Evolutionary conservation across 306 rosid genomes (phyloP).

Genomic region (Adenanthera pavonina): DNA sequence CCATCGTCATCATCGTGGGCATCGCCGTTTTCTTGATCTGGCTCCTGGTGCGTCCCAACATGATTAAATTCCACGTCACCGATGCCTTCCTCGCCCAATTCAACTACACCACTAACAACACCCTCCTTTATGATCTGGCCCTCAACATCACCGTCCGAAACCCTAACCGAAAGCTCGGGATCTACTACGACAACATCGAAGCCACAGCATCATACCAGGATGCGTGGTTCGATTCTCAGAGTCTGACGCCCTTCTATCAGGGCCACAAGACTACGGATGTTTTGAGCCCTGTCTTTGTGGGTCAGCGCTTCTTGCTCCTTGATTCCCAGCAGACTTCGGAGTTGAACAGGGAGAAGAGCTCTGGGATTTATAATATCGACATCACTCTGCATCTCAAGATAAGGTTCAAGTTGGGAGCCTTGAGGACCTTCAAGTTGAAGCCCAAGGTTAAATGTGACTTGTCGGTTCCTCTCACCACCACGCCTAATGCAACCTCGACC

Average conservation of each 20-base stretch:
- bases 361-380: conserved; percentile 53
- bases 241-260: conserved; percentile 53
- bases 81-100: conserved; percentile 48
- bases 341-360: conserved; percentile 42
- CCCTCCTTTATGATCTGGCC: conserved; percentile 40
- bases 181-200: conserved; percentile 72
- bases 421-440: conserved; percentile 58
- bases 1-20: conserved; percentile 38
- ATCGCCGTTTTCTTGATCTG: conserved; percentile 46
- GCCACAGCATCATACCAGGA: conserved; percentile 56
- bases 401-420: conserved; percentile 56
- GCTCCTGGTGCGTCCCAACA: conserved; percentile 56
- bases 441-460: conserved; percentile 67
- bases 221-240: conserved; percentile 36
- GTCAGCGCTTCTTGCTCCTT: conserved; percentile 43
- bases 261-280: conserved; percentile 67
- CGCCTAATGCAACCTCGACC: conserved; percentile 26
- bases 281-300: conserved; percentile 48
- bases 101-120: conserved; percentile 40
- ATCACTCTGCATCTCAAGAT: conserved; percentile 63
- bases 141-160: conserved; percentile 62
- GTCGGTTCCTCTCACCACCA: conserved; percentile 49
- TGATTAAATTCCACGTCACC: conserved; percentile 48
- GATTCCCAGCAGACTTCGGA: conserved; percentile 34
- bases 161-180: conserved; percentile 70